Evolutionary conservation across 495 filamentous ascomycete genomes (phyloP), one percentile per base, ranked within the genome.

Genomic region (Platismatia glauca): DNA sequence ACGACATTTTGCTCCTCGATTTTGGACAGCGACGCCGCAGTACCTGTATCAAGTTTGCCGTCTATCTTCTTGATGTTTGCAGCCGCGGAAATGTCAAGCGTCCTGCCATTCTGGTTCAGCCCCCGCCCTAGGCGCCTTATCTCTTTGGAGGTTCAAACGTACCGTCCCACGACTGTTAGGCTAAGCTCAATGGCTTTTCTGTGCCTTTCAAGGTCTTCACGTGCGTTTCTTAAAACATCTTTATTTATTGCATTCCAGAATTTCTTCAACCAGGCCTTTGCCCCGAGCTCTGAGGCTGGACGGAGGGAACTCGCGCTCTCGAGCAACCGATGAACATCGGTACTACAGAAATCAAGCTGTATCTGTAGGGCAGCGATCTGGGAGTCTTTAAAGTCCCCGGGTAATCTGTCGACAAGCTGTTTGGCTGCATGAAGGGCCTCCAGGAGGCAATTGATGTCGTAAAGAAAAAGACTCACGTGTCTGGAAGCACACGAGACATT

Each of bases 141-240:
- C 24, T 27, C 7, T 24, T 2, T 13, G 4, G 18, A 22, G 8
- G 13, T 27, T 16, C 24, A 24, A 34, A 27, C 13, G 8, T 37
- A 65, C 63, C 63, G 48, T 29, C 63, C 63, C 9, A 65, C 24
- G 16, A 65, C 24, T 24, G 58, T n/a, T 37, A 65, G 22, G 31
- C 50, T 57, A 5, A 44, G 48, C 60, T 59, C 27, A 38, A 65
- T 39, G 13, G 50, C 33, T 18, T 60, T 31, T 16, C 39, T 57
- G 41, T 65, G 63, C 31, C 63, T 59, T 35, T 44, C 37, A 1
- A 61, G 44, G 12, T 61, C 63, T 22, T 38, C 20, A 29, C 63
- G 31, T 24, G 60, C 60, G 3, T 61, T 59, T 16, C 24, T 61
- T 11, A 65, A 22, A 7, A 34, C 29, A 7, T 56, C 57, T 35